These are phyloP conservation scores for Multifurca ochricompacta DNA, from an alignment of 768 basidiomycete species.

Conservation along the genomic window DNA sequence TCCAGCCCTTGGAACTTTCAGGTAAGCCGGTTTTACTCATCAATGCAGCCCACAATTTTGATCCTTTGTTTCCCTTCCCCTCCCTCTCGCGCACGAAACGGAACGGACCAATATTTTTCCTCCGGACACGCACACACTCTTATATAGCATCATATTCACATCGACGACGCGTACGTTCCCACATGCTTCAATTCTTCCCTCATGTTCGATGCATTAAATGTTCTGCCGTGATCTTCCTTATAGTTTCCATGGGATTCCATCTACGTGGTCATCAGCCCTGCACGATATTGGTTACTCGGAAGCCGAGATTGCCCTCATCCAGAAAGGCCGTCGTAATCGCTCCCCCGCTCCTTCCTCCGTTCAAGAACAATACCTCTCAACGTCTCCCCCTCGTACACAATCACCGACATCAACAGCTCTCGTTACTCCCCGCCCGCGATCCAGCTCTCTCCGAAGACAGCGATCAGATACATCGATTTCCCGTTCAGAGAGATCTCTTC, in stretches of 20 bases:
- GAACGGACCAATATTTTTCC: no score
- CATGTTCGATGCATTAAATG: background rate
- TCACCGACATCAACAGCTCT: constrained; percentile 4
- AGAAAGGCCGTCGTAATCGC: constrained; percentile 17
- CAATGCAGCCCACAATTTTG: background rate
- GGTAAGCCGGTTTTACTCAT: background rate
- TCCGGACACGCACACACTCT: background rate
- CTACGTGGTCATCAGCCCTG: constrained; percentile 14
- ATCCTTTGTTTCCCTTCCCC: background rate
- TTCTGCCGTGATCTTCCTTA: background rate
- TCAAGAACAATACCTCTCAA: background rate
- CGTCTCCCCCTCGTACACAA: background rate
- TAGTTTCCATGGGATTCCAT: constrained; percentile 20
- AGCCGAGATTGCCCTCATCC: constrained; percentile 19
- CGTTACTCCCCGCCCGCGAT: constrained; percentile 12
- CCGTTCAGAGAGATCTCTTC: constrained; percentile 17
- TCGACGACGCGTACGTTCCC: constrained; percentile 19
- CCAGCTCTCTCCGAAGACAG: constrained; percentile 14
- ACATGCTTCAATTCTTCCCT: background rate
- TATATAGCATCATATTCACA: constrained; percentile 18
- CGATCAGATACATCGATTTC: constrained; percentile 17
- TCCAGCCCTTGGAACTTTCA: constrained; percentile 21
- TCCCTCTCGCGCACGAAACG: no score
- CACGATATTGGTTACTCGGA: constrained; percentile 19
- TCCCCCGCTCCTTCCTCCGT: background rate